These are phyloP conservation scores for Pichia sp. DNA, from an alignment of 1,139 yeast genomes.

Conservation along the genomic window DNA sequence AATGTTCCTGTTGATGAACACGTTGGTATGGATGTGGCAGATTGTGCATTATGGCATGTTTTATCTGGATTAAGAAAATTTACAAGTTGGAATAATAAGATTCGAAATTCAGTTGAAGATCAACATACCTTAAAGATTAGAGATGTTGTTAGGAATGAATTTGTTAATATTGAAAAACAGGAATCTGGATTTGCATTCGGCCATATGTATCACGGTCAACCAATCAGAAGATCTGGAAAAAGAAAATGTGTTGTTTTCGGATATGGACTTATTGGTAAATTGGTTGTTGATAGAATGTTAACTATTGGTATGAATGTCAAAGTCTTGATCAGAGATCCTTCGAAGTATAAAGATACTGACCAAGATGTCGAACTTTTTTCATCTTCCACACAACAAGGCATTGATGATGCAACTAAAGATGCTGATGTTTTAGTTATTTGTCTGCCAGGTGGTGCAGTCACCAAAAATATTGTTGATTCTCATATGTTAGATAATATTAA, in stretches of 20 bases:
- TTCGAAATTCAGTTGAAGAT: conserved; percentile 4
- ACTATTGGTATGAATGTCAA: conserved; percentile 55
- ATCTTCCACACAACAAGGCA: conserved; percentile 1
- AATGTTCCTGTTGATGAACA: conserved; percentile 51
- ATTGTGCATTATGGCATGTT: conserved; percentile 56
- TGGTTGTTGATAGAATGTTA: conserved; percentile 51
- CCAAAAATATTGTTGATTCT: conserved; percentile 49
- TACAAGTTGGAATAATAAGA: conserved; percentile 42
- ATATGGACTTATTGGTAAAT: conserved; percentile 70
- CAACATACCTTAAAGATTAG: conserved; percentile 14
- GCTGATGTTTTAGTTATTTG: conserved; percentile 61
- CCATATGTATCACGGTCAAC: conserved; percentile 39
- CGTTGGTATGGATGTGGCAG: conserved; percentile 73
- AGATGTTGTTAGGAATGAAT: conserved; percentile 8
- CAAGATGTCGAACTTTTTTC: not conserved
- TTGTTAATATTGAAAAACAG: not conserved
- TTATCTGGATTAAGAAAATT: conserved; percentile 59
- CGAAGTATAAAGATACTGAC: not conserved
- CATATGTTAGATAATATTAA: conserved; percentile 41
- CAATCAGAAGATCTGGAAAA: conserved; percentile 3
- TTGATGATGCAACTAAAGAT: conserved; percentile 32
- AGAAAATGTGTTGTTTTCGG: conserved; percentile 58
- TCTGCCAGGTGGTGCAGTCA: conserved; percentile 59
- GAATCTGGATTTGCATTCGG: conserved; percentile 30
- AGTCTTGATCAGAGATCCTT: conserved; percentile 8